Evolutionary conservation across 2,329 filamentous ascomycete genomes (phyloP), one percentile per base, ranked within the genome.

Genomic region (Rhexocercosporidium sp.): DNA sequence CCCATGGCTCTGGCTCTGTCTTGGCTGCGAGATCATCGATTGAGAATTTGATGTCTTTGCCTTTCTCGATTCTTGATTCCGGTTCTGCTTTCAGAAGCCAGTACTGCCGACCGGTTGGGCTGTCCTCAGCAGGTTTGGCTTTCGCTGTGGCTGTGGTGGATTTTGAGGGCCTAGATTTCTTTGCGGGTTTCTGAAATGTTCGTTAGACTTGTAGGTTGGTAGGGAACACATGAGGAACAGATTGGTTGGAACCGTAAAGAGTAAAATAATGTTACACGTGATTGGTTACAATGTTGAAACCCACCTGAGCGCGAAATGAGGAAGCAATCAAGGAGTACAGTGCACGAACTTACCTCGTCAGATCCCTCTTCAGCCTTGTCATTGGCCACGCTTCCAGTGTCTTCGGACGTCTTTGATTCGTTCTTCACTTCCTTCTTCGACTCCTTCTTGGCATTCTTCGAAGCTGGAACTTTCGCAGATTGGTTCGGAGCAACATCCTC

Each of bases 11-110:
- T 1, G 95, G 93, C 74, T 87, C 85, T 0, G 83, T 88, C 75
- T 88, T 91, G 0, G 87, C 86, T 16, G 86, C 85, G 41, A 99
- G 81, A 77, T 98, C 94, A 75, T 98, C 94, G 75, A 99, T 97
- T 0, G 94, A 96, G 80, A 98, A 99, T 72, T 89, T 91, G 54
- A 97, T 93, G 77, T 98, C 94, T 60, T 92, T 83, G 0, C 94
- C 95, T 64, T 94, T 95, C 77, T 97, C 93, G 18, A 94, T 81
- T 6, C 96, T 90, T 3, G 93, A 88, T 74, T 97, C 92, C 0
- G 96, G 95, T 80, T 99, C 92, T 0, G 92, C 92, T 81, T 95
- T 96, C 85, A 96, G 86, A 37, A 96, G 85, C 92, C 92, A 94
- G 79, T 91, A 94, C 79, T 83, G 83, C 54, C 77, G 78, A 20